A percentile compares a stretch with the other conserved stretches of the same genome.
phyloP scores from a whole-genome alignment of 2,329 filamentous ascomycete genomes.

The Periconia macrospinosa region DNA sequence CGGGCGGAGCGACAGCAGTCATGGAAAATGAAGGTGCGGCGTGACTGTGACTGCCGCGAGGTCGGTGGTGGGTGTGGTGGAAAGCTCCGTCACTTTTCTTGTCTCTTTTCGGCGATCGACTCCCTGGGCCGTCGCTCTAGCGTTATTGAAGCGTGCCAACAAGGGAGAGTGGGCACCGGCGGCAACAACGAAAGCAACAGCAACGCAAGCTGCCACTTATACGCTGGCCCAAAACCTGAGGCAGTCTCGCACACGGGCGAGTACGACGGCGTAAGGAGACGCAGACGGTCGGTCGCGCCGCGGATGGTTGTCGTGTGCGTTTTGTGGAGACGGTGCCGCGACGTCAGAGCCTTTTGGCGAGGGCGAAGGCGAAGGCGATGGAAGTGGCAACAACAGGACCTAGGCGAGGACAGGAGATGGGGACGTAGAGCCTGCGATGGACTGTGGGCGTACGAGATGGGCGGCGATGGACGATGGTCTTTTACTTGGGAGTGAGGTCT shows the following conservation, averaged over 20 bases:
- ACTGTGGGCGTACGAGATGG: conserved; percentile 22
- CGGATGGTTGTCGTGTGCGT: conserved; percentile 37
- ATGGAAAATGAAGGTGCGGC: conserved; percentile 46
- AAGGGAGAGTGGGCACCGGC: conserved; percentile 6
- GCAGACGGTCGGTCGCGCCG: conserved; percentile 17
- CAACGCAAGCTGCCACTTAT: conserved; percentile 15
- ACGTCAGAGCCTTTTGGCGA: neutral
- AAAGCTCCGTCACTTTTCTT: conserved; percentile 26
- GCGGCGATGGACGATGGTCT: neutral
- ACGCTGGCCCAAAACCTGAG: conserved; percentile 30
- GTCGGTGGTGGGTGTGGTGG: neutral
- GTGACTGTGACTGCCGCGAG: conserved; percentile 19
- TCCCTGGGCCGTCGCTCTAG: conserved; percentile 30
- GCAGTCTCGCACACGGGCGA: conserved; percentile 11
- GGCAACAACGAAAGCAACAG: conserved; percentile 17
- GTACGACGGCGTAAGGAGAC: conserved; percentile 10
- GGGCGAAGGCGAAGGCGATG: conserved; percentile 13
- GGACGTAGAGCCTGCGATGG: conserved; percentile 19
- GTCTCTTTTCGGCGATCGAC: conserved; percentile 3
- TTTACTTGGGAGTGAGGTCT: neutral
- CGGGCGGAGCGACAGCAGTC: conserved; percentile 68
- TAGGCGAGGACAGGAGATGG: conserved; percentile 14
- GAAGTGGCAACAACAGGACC: conserved; percentile 9
- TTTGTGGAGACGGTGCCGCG: conserved; percentile 23
- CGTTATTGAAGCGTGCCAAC: conserved; percentile 33